Evolutionary conservation across 306 rosid species (phyloP), one percentile per base, ranked within the genome.

Genomic region (Inga leiocalycina): DNA sequence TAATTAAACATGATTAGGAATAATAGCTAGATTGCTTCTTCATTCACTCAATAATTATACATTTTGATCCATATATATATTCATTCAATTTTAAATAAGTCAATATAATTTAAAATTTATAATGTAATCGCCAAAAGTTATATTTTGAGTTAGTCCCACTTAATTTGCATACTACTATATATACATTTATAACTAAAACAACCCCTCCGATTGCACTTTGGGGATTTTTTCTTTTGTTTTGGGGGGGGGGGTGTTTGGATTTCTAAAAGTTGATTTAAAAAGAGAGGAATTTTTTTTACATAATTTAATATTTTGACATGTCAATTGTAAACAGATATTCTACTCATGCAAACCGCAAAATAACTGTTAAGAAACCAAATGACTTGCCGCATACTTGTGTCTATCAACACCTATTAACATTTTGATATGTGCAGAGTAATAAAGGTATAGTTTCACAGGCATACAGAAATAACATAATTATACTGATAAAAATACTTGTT

Each of bases 1-100:
- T 79, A 72, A 84, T 80, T 24, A 76, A 84, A n/a, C 86, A 84
- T 84, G 81, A 84, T 79, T 81, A 82, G 14, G 57, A 46, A 76
- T 74, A 11, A 62, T 27, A 59, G 8, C 43, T 39, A 39, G 65
- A 71, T 83, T 73, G 62, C 71, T 5, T 62, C 43, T 66, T 74
- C 87, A 49, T 84, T 69, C 43, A 64, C 41, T 79, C 52, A 48
- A 48, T 79, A 72, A 10, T 1, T 62, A 22, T n/a, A 8, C 30
- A 22, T 62, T 27, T 11, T 62, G 6, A 4, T 24, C 16, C 35
- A 5, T 11, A 27, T 61, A 5, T 37, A 37, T 37, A 5, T 37
- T 24, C 68, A 3, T 27, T 24, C 17, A 10, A 27, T 24, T 61
- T 61, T 24, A 11, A 24, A 4, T 3, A 11, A 12, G 8, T 62